Evolutionary conservation across 768 basidiomycete genomes (phyloP).

Genomic region (Kwoniella dendrophila): DNA sequence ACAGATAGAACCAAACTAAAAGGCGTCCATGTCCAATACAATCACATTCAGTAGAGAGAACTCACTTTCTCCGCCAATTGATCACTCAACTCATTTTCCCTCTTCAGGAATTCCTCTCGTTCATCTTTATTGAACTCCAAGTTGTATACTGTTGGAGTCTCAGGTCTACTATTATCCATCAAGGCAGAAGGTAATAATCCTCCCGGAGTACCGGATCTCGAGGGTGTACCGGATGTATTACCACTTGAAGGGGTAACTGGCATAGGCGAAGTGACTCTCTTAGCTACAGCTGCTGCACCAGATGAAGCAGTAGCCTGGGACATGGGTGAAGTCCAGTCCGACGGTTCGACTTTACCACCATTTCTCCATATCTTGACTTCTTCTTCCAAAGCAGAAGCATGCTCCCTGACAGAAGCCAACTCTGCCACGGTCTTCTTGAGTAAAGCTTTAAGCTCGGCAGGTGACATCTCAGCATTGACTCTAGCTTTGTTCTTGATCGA

Average conservation of each 20-base stretch:
- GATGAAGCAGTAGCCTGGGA: conserved; percentile 10
- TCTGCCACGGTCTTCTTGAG: conserved; percentile 86
- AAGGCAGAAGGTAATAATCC: conserved; percentile 72
- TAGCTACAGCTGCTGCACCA: conserved; percentile 56
- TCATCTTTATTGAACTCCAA: conserved; percentile 87
- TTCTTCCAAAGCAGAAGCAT: conserved; percentile 80
- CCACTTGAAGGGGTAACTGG: conserved; percentile 63
- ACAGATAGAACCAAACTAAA: neutral
- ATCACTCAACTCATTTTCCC: conserved; percentile 97
- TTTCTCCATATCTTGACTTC: conserved; percentile 86
- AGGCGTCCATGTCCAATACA: neutral
- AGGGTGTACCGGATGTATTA: conserved; percentile 71
- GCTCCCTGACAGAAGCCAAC: conserved; percentile 78
- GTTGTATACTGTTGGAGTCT: conserved; percentile 78
- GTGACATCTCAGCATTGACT: conserved; percentile 93
- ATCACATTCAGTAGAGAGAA: neutral
- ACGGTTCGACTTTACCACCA: conserved; percentile 79
- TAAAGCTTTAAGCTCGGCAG: conserved; percentile 89
- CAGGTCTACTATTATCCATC: conserved; percentile 81
- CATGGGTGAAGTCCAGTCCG: conserved; percentile 67
- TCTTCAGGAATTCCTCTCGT: conserved; percentile 89
- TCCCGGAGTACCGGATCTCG: conserved; percentile 54
- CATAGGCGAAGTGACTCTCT: conserved; percentile 63
- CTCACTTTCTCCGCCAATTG: conserved; percentile 74
- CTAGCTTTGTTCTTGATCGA: conserved; percentile 99